Base-by-base conservation (phyloP, 179 eudicot genomes). In the Sideroxylon spinosum region DNA sequence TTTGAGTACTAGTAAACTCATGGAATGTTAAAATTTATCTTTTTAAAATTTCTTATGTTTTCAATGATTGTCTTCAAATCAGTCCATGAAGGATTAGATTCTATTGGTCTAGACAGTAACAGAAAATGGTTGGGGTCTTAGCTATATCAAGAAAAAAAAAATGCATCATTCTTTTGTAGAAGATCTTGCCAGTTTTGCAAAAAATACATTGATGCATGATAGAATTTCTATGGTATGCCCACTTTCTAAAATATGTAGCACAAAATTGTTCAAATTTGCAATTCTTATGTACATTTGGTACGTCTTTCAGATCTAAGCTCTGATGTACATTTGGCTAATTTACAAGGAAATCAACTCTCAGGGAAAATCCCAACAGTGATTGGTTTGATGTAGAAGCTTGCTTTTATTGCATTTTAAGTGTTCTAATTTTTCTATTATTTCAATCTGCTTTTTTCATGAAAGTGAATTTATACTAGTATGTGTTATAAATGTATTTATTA, bases 301-400 rank as follows among this genome's bases (percentile, higher is more conserved):
- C 76, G 65, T 85, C 89, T 50, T 75, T 86, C 69, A 81, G 88
- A 63, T 76, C 81, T 37, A 6, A 37, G 44, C 44, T 3, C 1
- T 37, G 5, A 37, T 37, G 44, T 37, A 37, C 44, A 37, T 37
- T 37, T 37, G 5, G 44, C 5, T 1, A 37, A 37, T 3, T 37
- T 37, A 0, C 16, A 52, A 85, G 93, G 93, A 57, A 96, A 96
- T 81, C 85, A 85, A 72, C 88, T 94, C 44, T 87, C 92, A 7
- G 98, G 99, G 59, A 87, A 82, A 75, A 91, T 96, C 73, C 98
- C 99, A 26, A 85, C 93, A 0, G 99, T 96, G 63, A 94, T 96
- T 80, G 99, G 99, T 79, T 80, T 96, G 87, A 96, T 96, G 99
- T 98, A 96, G 86, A 98, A 98, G 70, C 94, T 96, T 81, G 98